Evolutionary conservation across 208 protist genomes (phyloP).

Genomic region (Acanthamoeba culbertsoni): DNA sequence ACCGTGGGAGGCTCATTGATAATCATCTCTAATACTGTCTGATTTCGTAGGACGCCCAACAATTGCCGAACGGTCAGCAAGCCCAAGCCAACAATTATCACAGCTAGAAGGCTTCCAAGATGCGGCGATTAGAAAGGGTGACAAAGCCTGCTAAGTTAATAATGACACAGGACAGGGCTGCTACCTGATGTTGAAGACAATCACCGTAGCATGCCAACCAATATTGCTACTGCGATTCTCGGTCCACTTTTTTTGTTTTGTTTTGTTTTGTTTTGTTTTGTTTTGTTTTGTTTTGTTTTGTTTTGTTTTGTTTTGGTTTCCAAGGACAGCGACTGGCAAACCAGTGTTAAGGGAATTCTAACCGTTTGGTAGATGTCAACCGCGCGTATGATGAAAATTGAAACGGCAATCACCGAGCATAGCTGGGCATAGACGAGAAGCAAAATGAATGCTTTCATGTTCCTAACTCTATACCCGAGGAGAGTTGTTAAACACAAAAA

Average conservation of each 20-base stretch:
- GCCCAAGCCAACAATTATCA: neutral
- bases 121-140: too few relatives aligned
- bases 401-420: neutral
- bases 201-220: too few relatives aligned
- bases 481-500: neutral
- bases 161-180: too few relatives aligned
- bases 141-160: too few relatives aligned
- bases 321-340: neutral
- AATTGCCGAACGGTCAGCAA: neutral
- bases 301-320: neutral
- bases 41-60: neutral
- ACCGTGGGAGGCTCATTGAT: neutral
- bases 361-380: neutral
- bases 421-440: neutral
- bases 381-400: neutral
- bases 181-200: too few relatives aligned
- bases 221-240: too few relatives aligned
- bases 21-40: neutral
- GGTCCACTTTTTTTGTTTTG: too few relatives aligned
- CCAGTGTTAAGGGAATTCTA: neutral
- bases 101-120: neutral
- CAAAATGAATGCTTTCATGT: neutral
- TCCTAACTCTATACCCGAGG: neutral
- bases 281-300: too few relatives aligned
- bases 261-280: too few relatives aligned